phyloP scores from a whole-genome alignment of 345 rosid species.

The Psidium friedrichsthalianum region DNA sequence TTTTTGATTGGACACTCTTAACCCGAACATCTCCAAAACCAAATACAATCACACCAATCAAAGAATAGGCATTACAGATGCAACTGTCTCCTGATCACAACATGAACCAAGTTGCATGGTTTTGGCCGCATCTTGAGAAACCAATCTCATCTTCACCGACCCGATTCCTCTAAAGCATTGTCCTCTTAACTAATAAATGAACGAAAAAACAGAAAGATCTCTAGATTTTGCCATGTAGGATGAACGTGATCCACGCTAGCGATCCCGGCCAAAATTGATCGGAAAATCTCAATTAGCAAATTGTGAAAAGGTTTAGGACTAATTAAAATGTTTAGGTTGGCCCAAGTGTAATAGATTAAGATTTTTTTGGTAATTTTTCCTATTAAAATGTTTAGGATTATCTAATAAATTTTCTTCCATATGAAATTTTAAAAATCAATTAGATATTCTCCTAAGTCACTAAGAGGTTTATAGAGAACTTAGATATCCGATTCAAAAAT shows the following conservation, averaged over 20 bases:
- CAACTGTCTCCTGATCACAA: background rate
- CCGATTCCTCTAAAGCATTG: background rate
- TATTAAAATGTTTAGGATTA: too few species aligned
- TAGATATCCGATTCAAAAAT: background rate
- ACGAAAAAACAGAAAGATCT: too few species aligned
- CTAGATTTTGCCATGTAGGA: too few species aligned
- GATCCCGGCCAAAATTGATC: too few species aligned
- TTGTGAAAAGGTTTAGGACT: too few species aligned
- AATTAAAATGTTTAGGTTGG: too few species aligned
- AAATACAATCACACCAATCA: background rate
- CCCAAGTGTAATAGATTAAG: too few species aligned
- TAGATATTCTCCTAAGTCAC: background rate
- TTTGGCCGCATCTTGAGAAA: background rate
- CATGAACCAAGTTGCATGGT: background rate
- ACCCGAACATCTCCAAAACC: background rate
- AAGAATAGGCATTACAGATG: background rate
- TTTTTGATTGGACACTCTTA: background rate
- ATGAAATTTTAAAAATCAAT: too few species aligned
- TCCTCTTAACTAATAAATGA: background rate
- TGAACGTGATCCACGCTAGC: too few species aligned
- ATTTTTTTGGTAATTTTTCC: background rate
- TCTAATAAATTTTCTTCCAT: too few species aligned
- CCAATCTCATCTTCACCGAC: background rate
- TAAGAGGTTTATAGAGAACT: too few species aligned
- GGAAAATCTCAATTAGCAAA: background rate